Base-by-base conservation (phyloP, 2,329 filamentous ascomycete species). In the Taxawa tesnikishii region DNA sequence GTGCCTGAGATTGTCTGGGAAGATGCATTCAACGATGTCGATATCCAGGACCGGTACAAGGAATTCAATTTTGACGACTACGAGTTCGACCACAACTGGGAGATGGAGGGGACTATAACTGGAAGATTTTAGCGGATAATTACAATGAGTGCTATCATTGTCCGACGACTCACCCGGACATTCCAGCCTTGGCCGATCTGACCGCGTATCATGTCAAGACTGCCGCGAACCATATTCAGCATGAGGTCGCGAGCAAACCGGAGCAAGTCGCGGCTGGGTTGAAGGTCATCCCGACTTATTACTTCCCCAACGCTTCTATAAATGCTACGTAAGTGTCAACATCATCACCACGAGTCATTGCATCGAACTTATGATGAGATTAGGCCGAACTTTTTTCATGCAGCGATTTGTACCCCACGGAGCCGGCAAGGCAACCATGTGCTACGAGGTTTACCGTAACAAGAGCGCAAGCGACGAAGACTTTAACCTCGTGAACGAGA, bases 131-230 rank as follows among this genome's bases (percentile, higher is more conserved):
- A 15, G 63, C 64, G 2, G 71, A 75, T 45, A 75, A 75, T 55
- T 76, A 73, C 58, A 76, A 76, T 47, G 38, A 39, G 47, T 77
- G 72, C 47, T 78, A 77, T 43, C 72, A 76, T 55, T 75, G 70
- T 56, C 63, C 65, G 31, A 68, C 65, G 1, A 65, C 70, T 2
- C 71, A 75, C 42, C 70, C 73, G 3, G 68, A 72, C 36, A 67
- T 75, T 18, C 60, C 67, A 4, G 56, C 59, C 26, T 59, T 75
- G n/a, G 63, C 70, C 27, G 67, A 75, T 37, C 60, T 75, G 24
- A 61, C 64, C 36, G 64, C 64, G 3, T 75, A 75, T 51, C 52
- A 56, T 25, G 67, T 70, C 30, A 56, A 67, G 39, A 62, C 63
- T 24, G 60, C 62, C 39, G 58, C 54, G 12, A 58, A 54, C 2